Evolutionary conservation across 805 yeast genomes (phyloP), one percentile per base, ranked within the genome.

Genomic region (Cyberlindnera maclurae): DNA sequence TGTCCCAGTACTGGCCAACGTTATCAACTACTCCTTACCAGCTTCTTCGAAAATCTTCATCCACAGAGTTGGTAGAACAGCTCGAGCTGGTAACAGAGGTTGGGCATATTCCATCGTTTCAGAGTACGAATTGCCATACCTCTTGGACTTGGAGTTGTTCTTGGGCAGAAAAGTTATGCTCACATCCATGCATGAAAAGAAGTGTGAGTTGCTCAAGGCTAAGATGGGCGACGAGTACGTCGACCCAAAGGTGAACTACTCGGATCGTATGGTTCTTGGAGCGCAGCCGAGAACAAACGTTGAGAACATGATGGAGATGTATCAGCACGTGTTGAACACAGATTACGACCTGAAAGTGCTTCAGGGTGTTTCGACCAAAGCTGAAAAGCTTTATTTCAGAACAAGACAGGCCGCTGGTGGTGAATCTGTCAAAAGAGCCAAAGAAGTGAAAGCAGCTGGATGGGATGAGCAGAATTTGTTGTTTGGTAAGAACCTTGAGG

Each of bases 61-160:
- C 40, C 99, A 93, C 64, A 79, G 99, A 65, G 97, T 93, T 34
- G 99, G 99, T 61, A 81, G 99, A 73, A 93, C 99, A 33, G 99
- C 98, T 10, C 83, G 99, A 73, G 98, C 98, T 8, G 99, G 99
- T 58, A 82, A 87, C 58, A 78, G 74, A 51, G 99, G 99, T 57
- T 88, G 97, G 95, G 99, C 98, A 0, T 93, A 85, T 59, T 82
- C 96, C 3, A 76, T 93, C 43, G 82, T 89, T 7, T 71, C 79
- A 41, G 95, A 88, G 47, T 70, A 76, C 39, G 99, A 93, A 58
- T 63, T 90, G 41, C 96, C 98, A 10, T 93, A 90, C 52, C 62
- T 93, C 37, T 68, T 90, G 36, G 99, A 93, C 60, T 68, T 93
- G 51, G 97, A 93, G 58, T 60, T 93, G 33, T 90, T 93, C 54